A percentile compares a stretch with the other conserved stretches of the same genome.
These are phyloP conservation scores for Gloeopeniophorella convolvens DNA, from an alignment of 768 basidiomycete genomes.

Conservation along the genomic window DNA sequence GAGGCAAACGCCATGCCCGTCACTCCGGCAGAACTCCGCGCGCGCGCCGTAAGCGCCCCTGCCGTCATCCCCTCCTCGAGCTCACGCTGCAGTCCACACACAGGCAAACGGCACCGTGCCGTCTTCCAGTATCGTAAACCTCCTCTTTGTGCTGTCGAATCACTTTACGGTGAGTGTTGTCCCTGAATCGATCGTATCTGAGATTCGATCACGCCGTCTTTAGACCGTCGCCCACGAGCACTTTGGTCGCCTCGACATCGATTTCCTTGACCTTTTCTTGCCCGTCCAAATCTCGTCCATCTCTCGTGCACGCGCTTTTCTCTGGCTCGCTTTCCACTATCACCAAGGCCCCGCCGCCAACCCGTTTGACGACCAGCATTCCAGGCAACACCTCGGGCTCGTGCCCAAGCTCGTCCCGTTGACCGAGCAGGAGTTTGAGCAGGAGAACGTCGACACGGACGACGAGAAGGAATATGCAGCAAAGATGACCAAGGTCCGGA, in stretches of 20 bases:
- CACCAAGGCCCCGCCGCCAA: conserved; percentile 35
- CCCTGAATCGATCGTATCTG: not conserved
- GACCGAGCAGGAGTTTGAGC: conserved; percentile 27
- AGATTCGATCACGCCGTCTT: not conserved
- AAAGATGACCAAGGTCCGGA: conserved; percentile 35
- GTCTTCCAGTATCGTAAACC: conserved; percentile 64
- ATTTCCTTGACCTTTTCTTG: conserved; percentile 40
- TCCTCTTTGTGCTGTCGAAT: conserved; percentile 62
- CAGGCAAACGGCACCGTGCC: conserved; percentile 45
- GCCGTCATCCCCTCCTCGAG: conserved; percentile 10
- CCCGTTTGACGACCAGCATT: conserved; percentile 33
- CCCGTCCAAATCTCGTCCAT: conserved; percentile 34
- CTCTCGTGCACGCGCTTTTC: conserved; percentile 40
- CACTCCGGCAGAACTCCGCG: conserved; percentile 51
- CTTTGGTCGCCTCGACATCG: conserved; percentile 29
- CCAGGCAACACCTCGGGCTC: conserved; percentile 24
- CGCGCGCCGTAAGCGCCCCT: conserved; percentile 39
- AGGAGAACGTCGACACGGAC: conserved; percentile 39
- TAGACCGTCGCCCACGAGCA: conserved; percentile 33
- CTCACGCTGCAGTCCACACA: conserved; percentile 23
- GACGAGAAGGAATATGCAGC: conserved; percentile 37
- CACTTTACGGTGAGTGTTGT: conserved; percentile 36
- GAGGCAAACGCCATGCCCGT: conserved; percentile 40
- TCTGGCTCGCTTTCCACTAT: conserved; percentile 43
- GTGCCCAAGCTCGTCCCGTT: conserved; percentile 27